Evolutionary conservation across 345 rosid species (phyloP), one percentile per base, ranked within the genome.

Genomic region (Psidium friedrichsthalianum): DNA sequence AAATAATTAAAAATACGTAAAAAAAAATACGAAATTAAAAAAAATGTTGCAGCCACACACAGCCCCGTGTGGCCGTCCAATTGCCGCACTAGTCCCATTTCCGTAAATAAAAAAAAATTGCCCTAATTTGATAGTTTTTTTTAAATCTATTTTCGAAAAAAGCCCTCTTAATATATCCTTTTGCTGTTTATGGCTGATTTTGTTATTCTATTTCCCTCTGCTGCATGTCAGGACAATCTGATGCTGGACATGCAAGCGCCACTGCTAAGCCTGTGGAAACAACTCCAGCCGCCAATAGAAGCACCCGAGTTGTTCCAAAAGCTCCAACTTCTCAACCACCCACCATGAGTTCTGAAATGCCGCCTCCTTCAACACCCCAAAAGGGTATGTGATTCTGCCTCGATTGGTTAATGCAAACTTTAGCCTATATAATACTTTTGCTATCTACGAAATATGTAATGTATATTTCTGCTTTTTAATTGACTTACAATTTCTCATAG

Each of bases 301-400:
- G 86, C 88, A 58, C 69, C 85, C 92, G 88, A 87, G 88, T 89
- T 90, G 88, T 93, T 90, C 97, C 98, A 1, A 96, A 98, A 90
- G 95, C 93, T 91, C 95, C 97, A 74, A 87, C 96, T 89, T 92
- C 98, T 91, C 99, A 91, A 86, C 82, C 96, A 85, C 78, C 97
- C 90, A 0, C 94, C 93, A 6, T 90, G 91, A 94, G 52, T 87
- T 82, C 96, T 81, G 94, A 92, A 42, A 53, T 55, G 52, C 74
- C 84, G 11, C 88, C 90, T 15, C 83, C 90, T 0, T 25, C 88
- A 4, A 89, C 94, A 12, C 89, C 96, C n/a, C 83, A 91, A 27
- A 96, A 94, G 89, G 92, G 99, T 94, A 85, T 86, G 85, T 20
- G 13, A 5, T 24, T 49, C n/a, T 36, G 24, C 32, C n/a, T 82